Evolutionary conservation across 441 rosid genomes (phyloP).

Genomic region (Pelargonium cotyledonis): DNA sequence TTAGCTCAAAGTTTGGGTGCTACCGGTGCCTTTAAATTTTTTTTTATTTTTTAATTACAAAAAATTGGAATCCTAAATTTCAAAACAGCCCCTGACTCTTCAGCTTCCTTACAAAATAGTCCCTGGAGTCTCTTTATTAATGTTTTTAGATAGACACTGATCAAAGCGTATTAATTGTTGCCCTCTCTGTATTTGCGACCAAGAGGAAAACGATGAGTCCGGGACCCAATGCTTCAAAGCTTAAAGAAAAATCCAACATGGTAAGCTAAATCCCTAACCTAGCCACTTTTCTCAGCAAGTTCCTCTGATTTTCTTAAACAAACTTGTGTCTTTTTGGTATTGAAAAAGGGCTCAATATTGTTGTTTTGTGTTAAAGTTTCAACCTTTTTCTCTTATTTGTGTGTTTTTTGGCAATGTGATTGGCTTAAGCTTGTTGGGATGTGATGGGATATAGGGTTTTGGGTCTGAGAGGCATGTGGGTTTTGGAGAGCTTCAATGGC

Average conservation of each 20-base stretch:
- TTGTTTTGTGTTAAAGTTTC: background rate
- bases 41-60: too few relatives aligned
- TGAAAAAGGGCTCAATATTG: background rate
- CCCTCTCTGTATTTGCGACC: background rate
- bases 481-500: too few relatives aligned
- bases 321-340: background rate
- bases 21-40: too few relatives aligned
- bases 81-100: background rate
- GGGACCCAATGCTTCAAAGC: constrained; percentile 16
- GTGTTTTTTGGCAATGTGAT: background rate
- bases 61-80: background rate
- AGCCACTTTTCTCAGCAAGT: too few relatives aligned
- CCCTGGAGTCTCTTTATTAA: too few relatives aligned
- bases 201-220: constrained; percentile 17
- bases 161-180: too few relatives aligned
- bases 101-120: background rate
- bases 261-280: constrained; percentile 9
- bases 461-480: background rate
- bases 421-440: background rate
- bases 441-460: background rate
- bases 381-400: background rate
- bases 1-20: too few relatives aligned
- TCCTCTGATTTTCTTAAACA: too few relatives aligned
- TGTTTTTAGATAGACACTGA: too few relatives aligned
- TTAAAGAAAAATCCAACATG: constrained; percentile 9